Conservation (phyloP, 768 basidiomycete genomes). For the Mycena epipterygia region DNA sequence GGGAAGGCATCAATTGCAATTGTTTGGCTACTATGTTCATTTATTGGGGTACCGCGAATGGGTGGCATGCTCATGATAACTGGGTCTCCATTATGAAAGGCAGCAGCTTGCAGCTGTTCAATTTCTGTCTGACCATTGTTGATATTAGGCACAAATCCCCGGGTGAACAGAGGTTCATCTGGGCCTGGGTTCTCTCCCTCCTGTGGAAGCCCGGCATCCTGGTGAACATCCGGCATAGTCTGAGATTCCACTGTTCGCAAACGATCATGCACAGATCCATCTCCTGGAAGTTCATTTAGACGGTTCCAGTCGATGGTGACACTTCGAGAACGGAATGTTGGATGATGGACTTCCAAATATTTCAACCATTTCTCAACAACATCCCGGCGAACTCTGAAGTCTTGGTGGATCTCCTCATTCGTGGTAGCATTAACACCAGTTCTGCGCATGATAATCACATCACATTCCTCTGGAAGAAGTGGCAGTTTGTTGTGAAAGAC, state of each 20-base stretch:
- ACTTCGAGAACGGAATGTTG: neutral
- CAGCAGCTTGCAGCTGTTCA: conserved; percentile 33
- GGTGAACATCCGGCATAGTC: neutral
- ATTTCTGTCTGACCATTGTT: conserved; percentile 21
- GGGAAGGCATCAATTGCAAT: conserved; percentile 41
- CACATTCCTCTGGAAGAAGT: conserved; percentile 19
- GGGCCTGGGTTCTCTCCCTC: neutral
- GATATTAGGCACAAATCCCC: conserved; percentile 26
- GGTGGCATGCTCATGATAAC: conserved; percentile 27
- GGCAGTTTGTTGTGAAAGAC: conserved; percentile 9
- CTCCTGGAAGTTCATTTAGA: neutral
- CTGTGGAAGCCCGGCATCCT: conserved; percentile 8
- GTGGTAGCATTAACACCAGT: neutral
- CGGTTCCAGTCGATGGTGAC: conserved; percentile 1
- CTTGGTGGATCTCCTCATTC: conserved; percentile 14
- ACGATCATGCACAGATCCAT: conserved; percentile 1
- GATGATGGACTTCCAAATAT: conserved; percentile 5
- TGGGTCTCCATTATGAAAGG: conserved; percentile 5
- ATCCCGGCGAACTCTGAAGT: neutral
- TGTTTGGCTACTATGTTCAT: conserved; percentile 14
- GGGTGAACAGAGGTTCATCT: conserved; percentile 11
- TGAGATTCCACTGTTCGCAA: conserved; percentile 16
- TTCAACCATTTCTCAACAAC: conserved; percentile 15
- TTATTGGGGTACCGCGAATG: conserved; percentile 28
- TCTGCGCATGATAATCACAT: conserved; percentile 16